These are phyloP conservation scores for Phlebopus sp. DNA, from an alignment of 1,284 basidiomycete species.

Conservation along the genomic window DNA sequence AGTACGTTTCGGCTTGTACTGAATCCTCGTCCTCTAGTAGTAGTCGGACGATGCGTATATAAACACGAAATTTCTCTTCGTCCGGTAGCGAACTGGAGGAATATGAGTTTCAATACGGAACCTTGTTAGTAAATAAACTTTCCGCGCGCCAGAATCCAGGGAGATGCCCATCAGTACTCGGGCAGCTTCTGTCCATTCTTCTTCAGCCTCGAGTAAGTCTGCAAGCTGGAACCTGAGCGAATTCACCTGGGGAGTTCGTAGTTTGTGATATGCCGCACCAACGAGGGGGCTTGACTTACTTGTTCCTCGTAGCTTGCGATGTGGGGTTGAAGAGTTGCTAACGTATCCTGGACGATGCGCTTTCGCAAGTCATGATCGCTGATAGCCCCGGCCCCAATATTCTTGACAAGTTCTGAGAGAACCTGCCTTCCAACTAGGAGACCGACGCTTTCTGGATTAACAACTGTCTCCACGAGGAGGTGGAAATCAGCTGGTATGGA, in stretches of 20 bases:
- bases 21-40: conserved; percentile 95
- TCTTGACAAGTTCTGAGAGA: conserved; percentile 75
- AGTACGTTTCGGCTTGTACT: conserved; percentile 92
- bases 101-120: conserved; percentile 6
- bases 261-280: conserved; percentile 8
- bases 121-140: conserved; percentile 17
- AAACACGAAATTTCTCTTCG: conserved; percentile 85
- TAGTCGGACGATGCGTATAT: conserved; percentile 92
- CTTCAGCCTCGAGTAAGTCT: conserved; percentile 83
- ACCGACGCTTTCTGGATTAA: conserved; percentile 76
- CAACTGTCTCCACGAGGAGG: conserved; percentile 68
- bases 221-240: conserved; percentile 84
- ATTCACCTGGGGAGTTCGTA: conserved; percentile 58
- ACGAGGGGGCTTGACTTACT: conserved; percentile 46
- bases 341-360: conserved; percentile 67
- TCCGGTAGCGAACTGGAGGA: conserved; percentile 64
- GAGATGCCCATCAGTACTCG: conserved; percentile 88
- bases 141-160: conserved; percentile 89
- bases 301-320: conserved; percentile 93
- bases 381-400: conserved; percentile 54
- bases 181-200: conserved; percentile 93
- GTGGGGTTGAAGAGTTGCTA: conserved; percentile 71
- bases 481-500: conserved; percentile 55
- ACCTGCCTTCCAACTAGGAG: conserved; percentile 85
- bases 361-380: conserved; percentile 59